phyloP scores from a whole-genome alignment of 2,329 filamentous ascomycete species.

The Lachnellula occidentalis region DNA sequence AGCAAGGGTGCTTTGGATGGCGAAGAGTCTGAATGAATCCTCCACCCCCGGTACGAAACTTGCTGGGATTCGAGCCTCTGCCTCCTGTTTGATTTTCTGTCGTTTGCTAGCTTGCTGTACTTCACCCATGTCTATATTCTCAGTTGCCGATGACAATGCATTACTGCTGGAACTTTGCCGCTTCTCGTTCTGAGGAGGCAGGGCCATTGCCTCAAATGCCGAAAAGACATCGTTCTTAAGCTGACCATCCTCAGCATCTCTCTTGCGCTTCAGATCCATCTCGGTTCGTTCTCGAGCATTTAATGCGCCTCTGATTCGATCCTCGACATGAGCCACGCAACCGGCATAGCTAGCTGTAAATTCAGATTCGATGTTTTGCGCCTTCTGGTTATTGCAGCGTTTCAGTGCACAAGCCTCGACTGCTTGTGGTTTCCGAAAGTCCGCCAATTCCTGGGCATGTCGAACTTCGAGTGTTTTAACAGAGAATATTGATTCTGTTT shows the following conservation, averaged over 20 bases:
- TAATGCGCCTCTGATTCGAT: background rate
- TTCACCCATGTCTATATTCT: background rate
- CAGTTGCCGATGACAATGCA: background rate
- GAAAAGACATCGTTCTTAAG: background rate
- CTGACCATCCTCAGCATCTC: background rate
- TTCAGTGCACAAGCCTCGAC: background rate
- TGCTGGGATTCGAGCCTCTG: background rate
- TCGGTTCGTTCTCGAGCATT: background rate
- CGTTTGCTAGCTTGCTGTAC: background rate
- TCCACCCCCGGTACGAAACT: background rate
- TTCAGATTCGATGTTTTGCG: background rate
- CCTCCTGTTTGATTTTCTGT: background rate
- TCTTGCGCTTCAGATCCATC: background rate
- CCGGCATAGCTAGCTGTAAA: background rate
- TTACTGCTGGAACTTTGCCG: background rate
- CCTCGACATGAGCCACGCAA: background rate
- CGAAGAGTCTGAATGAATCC: background rate
- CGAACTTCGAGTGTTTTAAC: background rate
- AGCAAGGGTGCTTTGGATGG: background rate
- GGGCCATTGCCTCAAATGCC: background rate
- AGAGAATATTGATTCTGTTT: background rate
- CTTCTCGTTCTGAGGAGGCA: background rate
- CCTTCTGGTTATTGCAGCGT: background rate
- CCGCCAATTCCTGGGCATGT: background rate
- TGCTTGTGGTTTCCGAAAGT: background rate